Conservation (phyloP, 441 rosid species). For the Syzygium malaccense region DNA sequence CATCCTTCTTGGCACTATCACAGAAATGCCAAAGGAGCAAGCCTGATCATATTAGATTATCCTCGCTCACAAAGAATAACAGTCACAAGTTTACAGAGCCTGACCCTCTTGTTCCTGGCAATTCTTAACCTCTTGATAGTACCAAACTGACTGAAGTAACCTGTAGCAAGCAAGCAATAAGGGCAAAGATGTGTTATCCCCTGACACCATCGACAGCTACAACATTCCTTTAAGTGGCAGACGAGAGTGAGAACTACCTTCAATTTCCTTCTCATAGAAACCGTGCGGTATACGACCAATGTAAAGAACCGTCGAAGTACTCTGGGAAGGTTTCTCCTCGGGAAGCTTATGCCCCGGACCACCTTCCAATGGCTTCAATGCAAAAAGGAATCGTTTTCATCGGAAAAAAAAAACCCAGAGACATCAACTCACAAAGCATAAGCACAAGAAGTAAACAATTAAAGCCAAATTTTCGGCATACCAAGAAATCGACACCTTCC, state of each 20-base stretch:
- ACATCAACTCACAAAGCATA: background rate
- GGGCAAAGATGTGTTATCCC: background rate
- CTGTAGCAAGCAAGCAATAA: constrained; percentile 17
- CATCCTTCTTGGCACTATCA: background rate
- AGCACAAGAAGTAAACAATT: background rate
- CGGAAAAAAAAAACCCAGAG: background rate
- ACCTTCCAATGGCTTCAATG: constrained; percentile 71
- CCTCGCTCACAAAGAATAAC: background rate
- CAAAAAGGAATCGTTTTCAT: background rate
- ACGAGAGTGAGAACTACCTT: constrained; percentile 26
- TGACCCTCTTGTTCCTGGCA: constrained; percentile 82
- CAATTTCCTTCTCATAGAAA: constrained; percentile 83
- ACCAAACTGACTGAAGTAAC: constrained; percentile 82
- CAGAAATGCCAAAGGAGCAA: background rate
- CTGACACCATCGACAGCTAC: background rate
- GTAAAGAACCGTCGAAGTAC: constrained; percentile 55
- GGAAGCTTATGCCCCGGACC: constrained; percentile 54
- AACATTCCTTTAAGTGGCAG: background rate
- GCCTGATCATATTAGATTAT: background rate
- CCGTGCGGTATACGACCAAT: constrained; percentile 92
- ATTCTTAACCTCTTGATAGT: constrained; percentile 70
- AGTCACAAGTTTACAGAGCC: background rate
- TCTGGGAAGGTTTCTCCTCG: constrained; percentile 20
- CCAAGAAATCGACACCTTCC: constrained; percentile 69
- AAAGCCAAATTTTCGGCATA: background rate